phyloP scores from a whole-genome alignment of 208 protist species.

The Polymyxa betae region DNA sequence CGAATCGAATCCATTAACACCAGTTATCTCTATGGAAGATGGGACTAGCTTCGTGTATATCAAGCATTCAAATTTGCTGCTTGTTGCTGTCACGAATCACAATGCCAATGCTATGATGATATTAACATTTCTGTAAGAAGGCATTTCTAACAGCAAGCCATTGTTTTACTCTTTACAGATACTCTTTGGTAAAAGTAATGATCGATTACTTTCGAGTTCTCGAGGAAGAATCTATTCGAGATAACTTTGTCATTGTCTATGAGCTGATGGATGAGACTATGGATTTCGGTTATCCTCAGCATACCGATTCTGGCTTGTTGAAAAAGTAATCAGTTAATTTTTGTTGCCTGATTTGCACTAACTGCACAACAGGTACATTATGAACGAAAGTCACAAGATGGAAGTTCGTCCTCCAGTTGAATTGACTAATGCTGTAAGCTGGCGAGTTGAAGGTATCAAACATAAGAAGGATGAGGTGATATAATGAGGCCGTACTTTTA shows the following conservation, averaged over 20 bases:
- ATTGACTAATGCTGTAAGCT: slow-evolving; percentile 80
- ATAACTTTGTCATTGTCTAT: slow-evolving; percentile 94
- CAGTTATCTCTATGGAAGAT: slow-evolving; percentile 69
- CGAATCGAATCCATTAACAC: not conserved
- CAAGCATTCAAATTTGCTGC: slow-evolving; percentile 85
- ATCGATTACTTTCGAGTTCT: slow-evolving; percentile 83
- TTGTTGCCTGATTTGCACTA: not conserved
- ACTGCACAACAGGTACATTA: not conserved
- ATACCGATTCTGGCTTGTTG: slow-evolving; percentile 31
- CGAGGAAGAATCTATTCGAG: slow-evolving; percentile 82
- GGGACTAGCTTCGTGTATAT: slow-evolving; percentile 91
- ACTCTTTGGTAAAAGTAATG: slow-evolving; percentile 76
- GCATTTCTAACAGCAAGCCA: not conserved
- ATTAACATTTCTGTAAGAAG: slow-evolving; percentile 86
- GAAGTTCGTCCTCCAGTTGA: slow-evolving; percentile 63
- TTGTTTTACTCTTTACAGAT: slow-evolving; percentile 56
- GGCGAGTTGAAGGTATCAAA: slow-evolving; percentile 79
- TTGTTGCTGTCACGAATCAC: slow-evolving; percentile 89
- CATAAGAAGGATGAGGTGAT: slow-evolving; percentile 85
- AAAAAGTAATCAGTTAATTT: slow-evolving; percentile 36
- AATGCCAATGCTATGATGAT: slow-evolving; percentile 90
- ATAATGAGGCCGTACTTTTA: not conserved
- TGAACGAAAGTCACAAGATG: slow-evolving; percentile 62
- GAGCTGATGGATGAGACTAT: slow-evolving; percentile 93
- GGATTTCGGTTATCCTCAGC: slow-evolving; percentile 87